Base-by-base conservation (phyloP, 1,139 yeast genomes). In the Taiozyma sp. region DNA sequence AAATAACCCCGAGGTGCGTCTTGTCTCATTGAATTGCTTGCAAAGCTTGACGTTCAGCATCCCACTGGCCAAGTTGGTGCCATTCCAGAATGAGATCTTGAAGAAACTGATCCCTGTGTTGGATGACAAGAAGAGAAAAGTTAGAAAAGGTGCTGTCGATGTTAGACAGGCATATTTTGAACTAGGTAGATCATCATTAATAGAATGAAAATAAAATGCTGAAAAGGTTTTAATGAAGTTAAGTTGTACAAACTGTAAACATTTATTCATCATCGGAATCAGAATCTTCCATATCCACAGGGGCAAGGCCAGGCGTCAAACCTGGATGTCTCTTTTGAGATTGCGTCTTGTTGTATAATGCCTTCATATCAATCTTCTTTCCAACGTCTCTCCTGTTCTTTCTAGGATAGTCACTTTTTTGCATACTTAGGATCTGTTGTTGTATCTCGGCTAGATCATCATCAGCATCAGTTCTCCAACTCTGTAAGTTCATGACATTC, bases 271-370 rank as follows among this genome's bases (percentile, higher is more conserved):
- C 66, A 44, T 65, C 57, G 16, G 68, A 64, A 42, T 69, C 73
- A 45, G 73, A 75, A 53, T 75, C 79, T 49, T 74, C 74, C 58
- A 76, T 77, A 47, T 84, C 96, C 22, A 88, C 95, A 16, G 96
- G 96, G 0, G 96, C 97, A 67, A 89, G 76, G 50, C 97, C 97
- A 1, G 96, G 97, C 0, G 97, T 89, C 52, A 89, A 74, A 14
- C 95, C 95, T 45, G 89, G 83, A 59, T 76, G 77, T 43, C 66
- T 63, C 43, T 61, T 62, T 37, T 61, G 68, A 19, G 62, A 48
- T 62, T 44, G 6, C 26, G 26, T 62, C 68, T 59, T 49, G 34
- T 55, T 46, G 56, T 59, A 49, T 2, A 59, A 24, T 24, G 56
- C 53, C 13, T 45, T 43, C 39, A 52, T 47, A 41, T 47, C 50